A percentile compares a stretch with the other conserved stretches of the same genome.
Evolutionary conservation across 2,329 filamentous ascomycete species (phyloP).

Genomic region (Monilinia fructicola): DNA sequence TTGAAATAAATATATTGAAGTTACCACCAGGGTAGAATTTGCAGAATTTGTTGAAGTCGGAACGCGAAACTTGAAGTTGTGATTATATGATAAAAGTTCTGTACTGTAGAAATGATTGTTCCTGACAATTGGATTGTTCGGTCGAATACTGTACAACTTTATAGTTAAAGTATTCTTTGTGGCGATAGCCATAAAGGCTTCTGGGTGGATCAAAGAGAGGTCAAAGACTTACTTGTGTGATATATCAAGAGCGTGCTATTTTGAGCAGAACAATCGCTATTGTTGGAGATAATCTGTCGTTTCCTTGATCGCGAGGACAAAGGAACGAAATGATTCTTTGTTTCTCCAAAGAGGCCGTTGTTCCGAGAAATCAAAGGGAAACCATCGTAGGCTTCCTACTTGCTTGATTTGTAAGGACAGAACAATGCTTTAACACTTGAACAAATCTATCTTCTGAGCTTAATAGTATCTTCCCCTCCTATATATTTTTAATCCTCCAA

Average conservation of each 20-base stretch:
- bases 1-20: neutral
- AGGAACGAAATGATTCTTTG: neutral
- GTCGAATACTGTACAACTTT: neutral
- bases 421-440: conserved; percentile 10
- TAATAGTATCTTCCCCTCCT: neutral
- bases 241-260: neutral
- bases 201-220: too few relatives aligned
- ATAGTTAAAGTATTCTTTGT: conserved; percentile 6
- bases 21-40: conserved; percentile 16
- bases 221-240: neutral
- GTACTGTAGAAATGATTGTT: conserved; percentile 3
- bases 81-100: neutral
- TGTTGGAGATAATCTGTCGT: neutral
- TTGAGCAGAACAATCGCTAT: neutral
- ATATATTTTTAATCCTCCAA: neutral
- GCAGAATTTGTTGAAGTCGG: neutral
- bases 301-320: neutral
- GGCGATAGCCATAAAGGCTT: neutral
- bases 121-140: conserved; percentile 16
- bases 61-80: neutral
- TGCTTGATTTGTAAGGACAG: neutral
- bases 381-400: too few relatives aligned
- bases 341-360: neutral
- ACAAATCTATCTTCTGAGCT: neutral
- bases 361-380: neutral